Base-by-base conservation (phyloP, 2,329 filamentous ascomycete species). In the Aureobasidium lini region DNA sequence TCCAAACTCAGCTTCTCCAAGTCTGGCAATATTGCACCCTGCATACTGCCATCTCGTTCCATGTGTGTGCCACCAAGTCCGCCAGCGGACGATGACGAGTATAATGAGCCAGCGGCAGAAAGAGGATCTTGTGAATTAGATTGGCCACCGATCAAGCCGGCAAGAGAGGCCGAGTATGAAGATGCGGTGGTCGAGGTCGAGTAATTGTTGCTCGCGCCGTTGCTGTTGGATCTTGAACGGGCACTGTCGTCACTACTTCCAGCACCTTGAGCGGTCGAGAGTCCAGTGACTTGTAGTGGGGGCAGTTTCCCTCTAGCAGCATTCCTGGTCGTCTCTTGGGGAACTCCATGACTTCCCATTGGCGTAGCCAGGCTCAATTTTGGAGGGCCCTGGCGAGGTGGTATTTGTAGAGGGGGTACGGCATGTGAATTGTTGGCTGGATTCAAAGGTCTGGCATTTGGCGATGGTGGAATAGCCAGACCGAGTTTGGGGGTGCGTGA, bases 401-500 rank as follows among this genome's bases (percentile, higher is more conserved):
- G 66, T 67, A 71, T 66, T 69, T 68, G 64, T 62, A 72, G 65
- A 43, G 67, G 68, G 44, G 71, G 69, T 34, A 70, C 64, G 23
- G 68, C 67, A 62, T 63, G 57, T 56, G 66, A 67, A 63, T 64
- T 69, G 62, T 31, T 63, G 16, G 73, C 64, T 49, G 69, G 69
- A 61, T 77, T 73, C 54, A 94, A 84, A 1, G 92, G 85, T 72
- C 92, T 90, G 63, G 81, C 87, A 75, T 85, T 93, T 50, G 90
- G 89, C 37, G 90, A 95, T 0, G 89, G 86, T 39, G 93, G 93
- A 61, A 97, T 97, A 47, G 92, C 89, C 60, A 97, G 83, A 46
- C 91, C 93, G 61, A 97, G 82, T 67, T 88, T 85, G 31, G 90
- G 90, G 57, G 87, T 80, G 64, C 88, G 81, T 61, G 81, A 77